A percentile compares a stretch with the other conserved stretches of the same genome.
phyloP scores from a whole-genome alignment of 192 early-diverging fungal genomes.

The Chytriomyces sp. region DNA sequence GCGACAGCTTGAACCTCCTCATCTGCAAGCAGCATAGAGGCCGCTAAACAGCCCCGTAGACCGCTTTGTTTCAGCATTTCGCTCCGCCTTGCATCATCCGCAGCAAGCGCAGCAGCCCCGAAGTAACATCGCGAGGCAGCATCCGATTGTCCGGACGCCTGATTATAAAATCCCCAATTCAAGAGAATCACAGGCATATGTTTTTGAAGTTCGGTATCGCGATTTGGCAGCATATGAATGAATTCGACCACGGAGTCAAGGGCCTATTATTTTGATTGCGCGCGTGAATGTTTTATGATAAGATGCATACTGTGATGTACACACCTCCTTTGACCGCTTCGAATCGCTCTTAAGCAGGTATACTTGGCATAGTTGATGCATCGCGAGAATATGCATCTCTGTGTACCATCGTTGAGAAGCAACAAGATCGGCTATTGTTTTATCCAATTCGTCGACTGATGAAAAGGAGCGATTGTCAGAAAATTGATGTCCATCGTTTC shows the following conservation, averaged over 20 bases:
- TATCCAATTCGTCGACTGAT: no score
- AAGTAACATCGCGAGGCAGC: slow-evolving; percentile 30
- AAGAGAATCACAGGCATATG: slow-evolving; percentile 17
- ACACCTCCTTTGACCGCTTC: slow-evolving; percentile 4
- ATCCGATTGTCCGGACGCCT: background rate
- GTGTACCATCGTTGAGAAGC: slow-evolving; percentile 4
- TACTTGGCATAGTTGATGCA: slow-evolving; percentile 14
- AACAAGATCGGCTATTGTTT: background rate
- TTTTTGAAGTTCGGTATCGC: background rate
- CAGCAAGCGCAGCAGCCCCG: slow-evolving; percentile 31
- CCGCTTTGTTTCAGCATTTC: background rate
- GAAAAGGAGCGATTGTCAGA: no score
- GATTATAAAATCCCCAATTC: slow-evolving; percentile 21
- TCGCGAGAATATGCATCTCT: slow-evolving; percentile 4
- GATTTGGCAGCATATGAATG: slow-evolving; percentile 6
- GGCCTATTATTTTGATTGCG: background rate
- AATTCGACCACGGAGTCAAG: background rate
- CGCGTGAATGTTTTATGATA: background rate
- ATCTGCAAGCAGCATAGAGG: background rate
- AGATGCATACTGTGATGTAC: background rate
- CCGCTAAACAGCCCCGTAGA: background rate
- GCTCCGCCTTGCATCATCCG: background rate
- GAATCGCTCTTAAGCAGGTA: slow-evolving; percentile 17
- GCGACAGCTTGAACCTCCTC: slow-evolving; percentile 11
- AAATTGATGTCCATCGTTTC: no score